phyloP scores from a whole-genome alignment of 495 filamentous ascomycete species.

The Apodospora peruviana region DNA sequence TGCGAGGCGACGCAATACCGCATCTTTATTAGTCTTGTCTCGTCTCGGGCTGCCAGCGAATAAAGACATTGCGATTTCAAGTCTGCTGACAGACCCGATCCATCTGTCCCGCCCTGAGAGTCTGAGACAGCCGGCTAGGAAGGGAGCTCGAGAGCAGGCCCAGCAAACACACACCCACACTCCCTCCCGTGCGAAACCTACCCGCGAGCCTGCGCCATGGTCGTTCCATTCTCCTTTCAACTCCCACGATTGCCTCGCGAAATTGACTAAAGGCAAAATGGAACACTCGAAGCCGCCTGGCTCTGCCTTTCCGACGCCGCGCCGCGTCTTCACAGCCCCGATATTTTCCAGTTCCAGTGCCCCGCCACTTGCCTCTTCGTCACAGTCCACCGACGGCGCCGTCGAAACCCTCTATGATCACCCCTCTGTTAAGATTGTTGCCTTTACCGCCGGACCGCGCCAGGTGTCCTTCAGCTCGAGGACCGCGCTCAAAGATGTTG shows the following conservation, averaged over 20 bases:
- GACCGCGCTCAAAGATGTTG: constrained; percentile 30
- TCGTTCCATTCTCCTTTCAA: not conserved
- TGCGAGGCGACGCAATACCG: no score
- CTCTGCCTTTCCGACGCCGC: constrained; percentile 25
- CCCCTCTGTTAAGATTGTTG: constrained; percentile 58
- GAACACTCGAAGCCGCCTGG: constrained; percentile 21
- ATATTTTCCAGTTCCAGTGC: constrained; percentile 7
- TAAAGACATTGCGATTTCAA: no score
- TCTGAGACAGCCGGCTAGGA: no score
- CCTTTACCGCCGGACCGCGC: constrained; percentile 53
- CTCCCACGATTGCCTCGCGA: constrained; percentile 14
- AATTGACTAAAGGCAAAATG: constrained; percentile 18
- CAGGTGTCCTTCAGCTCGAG: constrained; percentile 26
- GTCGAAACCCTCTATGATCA: constrained; percentile 70
- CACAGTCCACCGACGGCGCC: constrained; percentile 24
- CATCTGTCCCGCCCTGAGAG: no score
- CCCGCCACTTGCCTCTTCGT: constrained; percentile 16
- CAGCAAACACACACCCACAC: no score
- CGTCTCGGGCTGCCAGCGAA: no score
- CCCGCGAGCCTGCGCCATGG: constrained; percentile 8
- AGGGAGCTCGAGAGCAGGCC: no score
- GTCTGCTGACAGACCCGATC: no score
- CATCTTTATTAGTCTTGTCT: no score
- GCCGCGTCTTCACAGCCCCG: constrained; percentile 37
- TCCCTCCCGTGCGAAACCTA: no score